A percentile compares a stretch with the other conserved stretches of the same genome.
These are phyloP conservation scores for Stylosanthes scabra DNA, from an alignment of 331 rosid species.

Conservation along the genomic window DNA sequence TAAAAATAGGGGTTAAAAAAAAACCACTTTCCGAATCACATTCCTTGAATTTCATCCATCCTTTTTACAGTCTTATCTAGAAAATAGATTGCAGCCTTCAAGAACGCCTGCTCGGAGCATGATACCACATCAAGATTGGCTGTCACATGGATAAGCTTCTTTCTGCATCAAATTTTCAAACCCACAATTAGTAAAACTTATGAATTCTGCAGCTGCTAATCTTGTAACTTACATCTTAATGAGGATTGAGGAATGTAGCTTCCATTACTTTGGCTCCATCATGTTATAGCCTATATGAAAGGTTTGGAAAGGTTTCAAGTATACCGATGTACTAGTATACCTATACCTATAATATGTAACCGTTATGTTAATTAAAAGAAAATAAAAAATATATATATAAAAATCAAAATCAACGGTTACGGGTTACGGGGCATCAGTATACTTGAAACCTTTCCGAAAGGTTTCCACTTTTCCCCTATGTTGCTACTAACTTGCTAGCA, in stretches of 20 bases:
- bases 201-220: conserved; percentile 11
- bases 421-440: too few species aligned
- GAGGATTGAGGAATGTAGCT: neutral
- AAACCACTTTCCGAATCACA: neutral
- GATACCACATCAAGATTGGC: neutral
- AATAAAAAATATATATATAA: too few species aligned
- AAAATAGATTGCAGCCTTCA: conserved; percentile 2
- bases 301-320: too few species aligned
- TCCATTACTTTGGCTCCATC: neutral
- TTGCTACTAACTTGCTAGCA: too few species aligned
- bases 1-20: neutral
- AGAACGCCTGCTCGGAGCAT: neutral
- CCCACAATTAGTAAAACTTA: conserved; percentile 17
- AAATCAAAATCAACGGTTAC: too few species aligned
- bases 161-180: conserved; percentile 22
- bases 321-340: too few species aligned
- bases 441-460: too few species aligned
- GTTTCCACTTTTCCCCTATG: neutral
- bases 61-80: neutral
- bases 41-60: neutral
- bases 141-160: conserved; percentile 2
- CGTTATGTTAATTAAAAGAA: too few species aligned
- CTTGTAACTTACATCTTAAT: conserved; percentile 9
- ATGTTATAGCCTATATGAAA: neutral
- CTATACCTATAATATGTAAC: too few species aligned